Base-by-base conservation (phyloP, 2,329 filamentous ascomycete genomes). In the Colletotrichum graminicola region DNA sequence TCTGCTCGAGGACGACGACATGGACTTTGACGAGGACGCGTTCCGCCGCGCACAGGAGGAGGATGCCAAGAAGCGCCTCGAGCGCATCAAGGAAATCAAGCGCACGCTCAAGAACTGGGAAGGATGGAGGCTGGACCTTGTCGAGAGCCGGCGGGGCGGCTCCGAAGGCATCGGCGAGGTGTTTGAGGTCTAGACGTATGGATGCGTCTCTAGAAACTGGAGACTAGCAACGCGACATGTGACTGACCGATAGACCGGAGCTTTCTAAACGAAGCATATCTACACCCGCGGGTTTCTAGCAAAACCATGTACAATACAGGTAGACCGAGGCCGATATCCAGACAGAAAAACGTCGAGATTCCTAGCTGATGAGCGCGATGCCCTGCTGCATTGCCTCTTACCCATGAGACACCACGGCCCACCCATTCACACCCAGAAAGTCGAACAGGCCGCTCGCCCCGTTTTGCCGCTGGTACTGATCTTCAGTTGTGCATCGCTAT, bases 11-110 rank as follows among this genome's bases (percentile, higher is more conserved):
- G 88, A 90, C 63, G 88, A 89, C 67, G 87, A 88, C 60, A 77
- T 88, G 77, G 89, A 91, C 73, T 91, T 91, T 80, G 90, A 92
- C 77, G 90, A 92, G 77, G 89, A 91, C 57, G 90, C 89, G 1
- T 92, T 91, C 82, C 84, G 87, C 65, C 82, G 82, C 73, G 90
- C 90, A 10, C 88, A 90, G 74, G 88, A 91, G 75, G 89, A 91
- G 74, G 89, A 91, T 70, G 84, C 84, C 26, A 87, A 84, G 82
- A 86, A 83, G 76, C 81, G 89, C 54, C 81, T 92, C 47, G 90
- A 91, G 83, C 82, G 90, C 68, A 88, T 92, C 76, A 90, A 88
- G 79, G 87, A 91, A 79, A 82, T 91, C 66, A 92, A 92, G 84
- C 81, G 89, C 68, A 84, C 84, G 1, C 81, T 92, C 63, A 90